Base-by-base conservation (phyloP, 768 basidiomycete genomes). In the Kwoniella sp. region DNA sequence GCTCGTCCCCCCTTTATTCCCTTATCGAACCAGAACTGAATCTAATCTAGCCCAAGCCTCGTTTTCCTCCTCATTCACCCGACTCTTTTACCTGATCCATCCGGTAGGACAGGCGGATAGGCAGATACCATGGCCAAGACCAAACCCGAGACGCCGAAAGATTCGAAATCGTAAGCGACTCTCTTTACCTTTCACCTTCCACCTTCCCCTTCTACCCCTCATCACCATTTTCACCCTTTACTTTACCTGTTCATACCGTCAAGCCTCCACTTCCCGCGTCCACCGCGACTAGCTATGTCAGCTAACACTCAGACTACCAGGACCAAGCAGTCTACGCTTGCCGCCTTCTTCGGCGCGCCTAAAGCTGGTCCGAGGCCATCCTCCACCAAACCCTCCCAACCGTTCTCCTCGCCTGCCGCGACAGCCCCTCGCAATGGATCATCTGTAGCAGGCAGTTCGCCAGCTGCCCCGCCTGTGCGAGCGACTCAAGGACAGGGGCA, bases 271-370 rank as follows among this genome's bases (percentile, higher is more conserved):
- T 45, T 45, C n/a, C 52, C 34, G 23, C 47, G n/a, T 20, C 23
- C 23, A 37, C 38, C 30, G 8, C 4, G 25, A 5, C n/a, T 41
- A 31, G 52, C 30, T 25, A 28, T 25, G 22, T 58, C 34, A 47
- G 57, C 50, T 51, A 51, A 51, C 26, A 28, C 50, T 25, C 41
- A 7, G 29, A 52, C 23, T 31, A 11, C 13, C 45, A 73, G 72
- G 9, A 58, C 69, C 20, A 80, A 78, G 52, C 81, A 82, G 57
- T 71, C 77, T 1, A 79, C 81, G 3, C 70, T 82, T 20, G 68
- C 74, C n/a, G 71, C 77, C 0, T 82, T 81, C 72, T 81, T 82
- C 63, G 63, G 63, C 4, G 74, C 76, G 60, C 72, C 79, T 4
- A 68, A 69, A 64, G 57, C 74, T n/a, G 61, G 72, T 15, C 65